Evolutionary conservation across 805 yeast species (phyloP).

Genomic region (Hanseniaspora taiwanica): DNA sequence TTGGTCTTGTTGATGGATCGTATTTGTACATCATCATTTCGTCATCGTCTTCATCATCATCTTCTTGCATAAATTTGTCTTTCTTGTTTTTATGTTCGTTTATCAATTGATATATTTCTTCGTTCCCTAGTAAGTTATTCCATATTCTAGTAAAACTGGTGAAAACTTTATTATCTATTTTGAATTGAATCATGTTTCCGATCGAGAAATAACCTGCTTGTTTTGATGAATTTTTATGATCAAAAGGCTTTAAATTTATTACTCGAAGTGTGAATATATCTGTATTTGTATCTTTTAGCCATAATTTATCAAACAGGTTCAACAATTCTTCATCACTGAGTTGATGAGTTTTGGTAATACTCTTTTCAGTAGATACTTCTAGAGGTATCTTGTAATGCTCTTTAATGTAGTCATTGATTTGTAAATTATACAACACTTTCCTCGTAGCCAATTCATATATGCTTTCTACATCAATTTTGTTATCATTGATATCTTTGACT

Average conservation of each 20-base stretch:
- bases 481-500: slow-evolving; percentile 1
- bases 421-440: slow-evolving; percentile 12
- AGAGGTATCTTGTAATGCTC: slow-evolving; percentile 22
- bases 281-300: slow-evolving; percentile 21
- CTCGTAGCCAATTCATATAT: neutral
- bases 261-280: neutral
- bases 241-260: neutral
- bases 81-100: slow-evolving; percentile 10
- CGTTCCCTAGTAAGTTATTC: slow-evolving; percentile 10
- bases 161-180: slow-evolving; percentile 13
- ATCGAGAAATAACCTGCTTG: neutral
- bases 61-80: slow-evolving; percentile 9
- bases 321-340: slow-evolving; percentile 9
- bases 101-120: slow-evolving; percentile 15
- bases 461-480: neutral
- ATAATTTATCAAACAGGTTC: slow-evolving; percentile 14
- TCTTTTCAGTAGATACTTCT: slow-evolving; percentile 9
- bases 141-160: slow-evolving; percentile 9
- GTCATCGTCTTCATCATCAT: slow-evolving; percentile 18
- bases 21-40: slow-evolving; percentile 14
- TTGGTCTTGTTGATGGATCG: slow-evolving; percentile 12
- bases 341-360: too few species aligned
- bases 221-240: neutral
- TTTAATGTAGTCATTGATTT: slow-evolving; percentile 20
- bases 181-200: slow-evolving; percentile 2